Evolutionary conservation across 352 stramenopile species (phyloP), one percentile per base, ranked within the genome.

Genomic region (Pilasporangium apinafurcum): DNA sequence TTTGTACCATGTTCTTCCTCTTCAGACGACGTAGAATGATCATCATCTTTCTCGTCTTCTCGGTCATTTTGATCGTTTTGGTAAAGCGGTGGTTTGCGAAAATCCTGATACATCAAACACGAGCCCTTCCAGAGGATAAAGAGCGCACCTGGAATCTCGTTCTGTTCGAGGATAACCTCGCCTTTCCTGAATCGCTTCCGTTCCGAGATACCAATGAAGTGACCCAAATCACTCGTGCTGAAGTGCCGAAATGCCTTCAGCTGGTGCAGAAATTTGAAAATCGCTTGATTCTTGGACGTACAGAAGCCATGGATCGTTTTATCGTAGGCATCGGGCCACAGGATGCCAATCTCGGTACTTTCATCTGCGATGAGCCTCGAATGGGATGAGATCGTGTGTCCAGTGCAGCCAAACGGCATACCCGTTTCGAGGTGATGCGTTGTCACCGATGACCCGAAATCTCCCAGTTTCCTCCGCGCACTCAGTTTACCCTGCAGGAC

Each of bases 191-290:
- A 86, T 3, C 74, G 70, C 17, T 76, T 62, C 12, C 69, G 65
- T 48, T 89, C 70, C 20, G 74, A 89, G 28, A 86, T 83, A 7
- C 71, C 77, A n/a, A 86, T 78, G 37, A 86, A 50, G 30, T 86
- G 71, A 14, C 74, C 74, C 9, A 89, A 55, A 17, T 84, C 74
- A 22, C 70, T 83, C 1, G 71, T 80, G 9, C 56, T 70, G 12
- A 89, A 78, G 5, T 60, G 53, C 38, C 59, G 59, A 24, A 89
- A 86, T 2, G 73, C 71, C 28, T 78, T 80, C 31, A 83, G 36
- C 55, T 86, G 66, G 35, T 86, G 64, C 29, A 89, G 37, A 28
- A 89, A 89, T 8, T 56, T 53, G 40, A 86, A 89, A 3, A 83
- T 52, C 20, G 80, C 67, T 30, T 75, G 75, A 48, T 86, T 83